A percentile compares a stretch with the other conserved stretches of the same genome.
Evolutionary conservation across 768 basidiomycete genomes (phyloP).

Genomic region (Tylopilus vinaceipallidus): DNA sequence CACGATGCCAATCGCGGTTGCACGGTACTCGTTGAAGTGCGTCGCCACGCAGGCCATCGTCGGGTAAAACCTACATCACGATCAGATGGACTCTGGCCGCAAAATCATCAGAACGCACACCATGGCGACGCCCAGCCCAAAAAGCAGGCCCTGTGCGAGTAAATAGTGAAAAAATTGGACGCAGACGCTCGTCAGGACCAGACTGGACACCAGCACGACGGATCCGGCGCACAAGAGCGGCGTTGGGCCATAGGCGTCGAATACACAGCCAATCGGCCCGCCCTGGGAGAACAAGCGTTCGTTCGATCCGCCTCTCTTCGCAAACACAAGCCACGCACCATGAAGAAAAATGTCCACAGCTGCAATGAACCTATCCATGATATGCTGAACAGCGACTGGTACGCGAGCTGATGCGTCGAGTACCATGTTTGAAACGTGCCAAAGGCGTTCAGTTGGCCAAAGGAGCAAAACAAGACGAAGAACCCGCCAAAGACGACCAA

Average conservation of each 20-base stretch:
- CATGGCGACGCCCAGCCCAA: slow-evolving; percentile 63
- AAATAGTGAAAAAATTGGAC: slow-evolving; percentile 59
- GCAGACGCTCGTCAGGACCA: slow-evolving; percentile 61
- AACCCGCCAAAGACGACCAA: slow-evolving; percentile 64
- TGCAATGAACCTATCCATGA: slow-evolving; percentile 74
- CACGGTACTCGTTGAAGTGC: slow-evolving; percentile 61
- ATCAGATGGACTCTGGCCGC: slow-evolving; percentile 3
- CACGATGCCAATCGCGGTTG: slow-evolving; percentile 70
- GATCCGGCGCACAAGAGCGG: slow-evolving; percentile 53
- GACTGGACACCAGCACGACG: slow-evolving; percentile 45
- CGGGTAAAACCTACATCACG: slow-evolving; percentile 60
- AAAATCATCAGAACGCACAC: slow-evolving; percentile 42
- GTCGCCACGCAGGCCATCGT: slow-evolving; percentile 64
- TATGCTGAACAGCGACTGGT: slow-evolving; percentile 51
- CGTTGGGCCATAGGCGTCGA: slow-evolving; percentile 60
- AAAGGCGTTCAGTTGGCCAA: slow-evolving; percentile 71
- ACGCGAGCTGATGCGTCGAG: slow-evolving; percentile 51
- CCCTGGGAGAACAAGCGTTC: slow-evolving; percentile 55
- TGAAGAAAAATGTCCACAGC: slow-evolving; percentile 67
- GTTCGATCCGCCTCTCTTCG: neutral
- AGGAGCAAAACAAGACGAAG: slow-evolving; percentile 63
- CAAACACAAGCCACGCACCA: slow-evolving; percentile 40
- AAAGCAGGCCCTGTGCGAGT: slow-evolving; percentile 60
- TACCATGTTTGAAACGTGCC: slow-evolving; percentile 75
- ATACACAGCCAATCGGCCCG: slow-evolving; percentile 56